Evolutionary conservation across 2,329 filamentous ascomycete species (phyloP).

Genomic region (Xylogone sp.): DNA sequence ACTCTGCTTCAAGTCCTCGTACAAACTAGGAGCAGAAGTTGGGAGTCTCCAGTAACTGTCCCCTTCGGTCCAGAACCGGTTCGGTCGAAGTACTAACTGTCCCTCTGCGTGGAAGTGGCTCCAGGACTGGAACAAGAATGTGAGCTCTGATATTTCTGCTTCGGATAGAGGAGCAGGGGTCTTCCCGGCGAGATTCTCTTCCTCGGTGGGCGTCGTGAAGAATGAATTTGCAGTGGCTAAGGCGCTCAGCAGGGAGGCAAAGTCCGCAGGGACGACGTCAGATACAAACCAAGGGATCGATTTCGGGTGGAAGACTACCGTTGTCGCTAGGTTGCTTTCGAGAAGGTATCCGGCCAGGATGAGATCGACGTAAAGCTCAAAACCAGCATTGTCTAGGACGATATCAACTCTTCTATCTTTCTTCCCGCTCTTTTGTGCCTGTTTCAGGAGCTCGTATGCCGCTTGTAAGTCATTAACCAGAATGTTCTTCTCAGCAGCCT

Average conservation of each 20-base stretch:
- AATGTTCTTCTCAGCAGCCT: conserved; percentile 87
- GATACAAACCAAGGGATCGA: conserved; percentile 98
- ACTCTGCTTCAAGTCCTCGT: conserved; percentile 74
- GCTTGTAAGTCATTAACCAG: conserved; percentile 77
- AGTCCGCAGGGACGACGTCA: conserved; percentile 85
- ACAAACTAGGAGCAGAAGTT: conserved; percentile 59
- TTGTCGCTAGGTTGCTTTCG: conserved; percentile 78
- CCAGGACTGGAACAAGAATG: conserved; percentile 82
- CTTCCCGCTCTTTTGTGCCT: conserved; percentile 59
- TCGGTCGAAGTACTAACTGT: conserved; percentile 76
- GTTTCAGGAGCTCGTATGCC: conserved; percentile 66
- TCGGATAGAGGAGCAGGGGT: conserved; percentile 60
- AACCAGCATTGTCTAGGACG: conserved; percentile 94
- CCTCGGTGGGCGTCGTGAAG: conserved; percentile 71
- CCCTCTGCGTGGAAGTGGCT: conserved; percentile 76
- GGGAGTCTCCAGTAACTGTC: conserved; percentile 90
- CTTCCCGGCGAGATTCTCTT: conserved; percentile 54
- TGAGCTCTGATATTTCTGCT: conserved; percentile 62
- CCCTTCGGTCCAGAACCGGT: conserved; percentile 85
- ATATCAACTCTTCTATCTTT: conserved; percentile 81
- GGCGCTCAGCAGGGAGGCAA: conserved; percentile 74
- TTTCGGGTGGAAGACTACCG: conserved; percentile 87
- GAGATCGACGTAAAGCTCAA: conserved; percentile 94
- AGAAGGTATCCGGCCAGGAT: conserved; percentile 89
- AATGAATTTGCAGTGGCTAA: conserved; percentile 75